Evolutionary conservation across 352 stramenopile species (phyloP), one percentile per base, ranked within the genome.

Genomic region (Globisporangium abappressorium): DNA sequence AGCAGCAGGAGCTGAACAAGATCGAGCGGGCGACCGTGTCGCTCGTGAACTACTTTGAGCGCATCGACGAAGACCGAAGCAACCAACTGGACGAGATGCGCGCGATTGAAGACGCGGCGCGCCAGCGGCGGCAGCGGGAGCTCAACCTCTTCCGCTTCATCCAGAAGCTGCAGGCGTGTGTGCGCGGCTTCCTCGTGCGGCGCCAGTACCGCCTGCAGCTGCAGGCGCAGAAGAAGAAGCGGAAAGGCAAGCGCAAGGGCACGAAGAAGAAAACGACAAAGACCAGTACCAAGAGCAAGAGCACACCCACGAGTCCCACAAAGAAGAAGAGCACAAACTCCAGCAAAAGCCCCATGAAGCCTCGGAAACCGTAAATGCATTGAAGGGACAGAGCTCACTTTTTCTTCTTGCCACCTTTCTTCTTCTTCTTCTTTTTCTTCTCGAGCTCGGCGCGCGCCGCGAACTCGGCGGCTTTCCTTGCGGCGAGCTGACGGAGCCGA

Each of bases 351-450:
- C 56, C 56, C 28, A 20, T 33, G 33, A 62, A 47, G 56, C 56
- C 56, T 62, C 33, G 56, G n/a, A 62, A 49, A 33, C 2, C 33
- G n/a, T 49, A 28, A 33, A n/a, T 14, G 1, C 33, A 36, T 38
- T 59, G 28, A 41, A 26, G 24, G 11, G 51, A 57, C 18, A 20
- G 22, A 6, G 20, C 55, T 61, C 33, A 61, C 60, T 89, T 84
- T 69, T 87, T 87, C 75, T 93, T 93, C 71, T 88, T 89, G 41
- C 65, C 72, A 8, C 66, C 65, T 26, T 72, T 74, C 30, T 83
- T 84, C 60, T 93, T 93, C 60, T 87, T 91, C 74, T 91, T 91
- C 65, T 92, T 91, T 73, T 91, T 92, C 75, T 91, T 91, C 49
- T 94, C 85, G 64, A 94, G 77, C 70, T 94, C 85, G 5, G 76